These are phyloP conservation scores for Luffa acutangula DNA, from an alignment of 306 rosid species.

Conservation along the genomic window DNA sequence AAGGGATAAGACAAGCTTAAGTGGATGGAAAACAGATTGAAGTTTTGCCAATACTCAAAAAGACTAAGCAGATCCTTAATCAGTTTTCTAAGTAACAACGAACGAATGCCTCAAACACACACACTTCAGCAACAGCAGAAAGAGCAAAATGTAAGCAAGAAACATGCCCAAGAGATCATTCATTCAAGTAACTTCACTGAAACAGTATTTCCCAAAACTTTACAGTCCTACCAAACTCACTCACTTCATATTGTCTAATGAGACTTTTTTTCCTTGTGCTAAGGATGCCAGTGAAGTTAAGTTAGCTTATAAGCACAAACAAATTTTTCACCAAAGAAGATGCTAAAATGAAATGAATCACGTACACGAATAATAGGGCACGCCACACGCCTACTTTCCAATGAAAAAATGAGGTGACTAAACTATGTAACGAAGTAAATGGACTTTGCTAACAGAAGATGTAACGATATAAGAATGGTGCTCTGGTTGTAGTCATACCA, in stretches of 20 bases:
- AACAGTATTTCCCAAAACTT: background rate
- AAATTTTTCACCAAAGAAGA: background rate
- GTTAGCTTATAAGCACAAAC: background rate
- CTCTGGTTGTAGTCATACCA: background rate
- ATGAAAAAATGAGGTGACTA: background rate
- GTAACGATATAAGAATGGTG: background rate
- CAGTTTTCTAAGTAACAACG: background rate
- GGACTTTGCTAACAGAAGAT: background rate
- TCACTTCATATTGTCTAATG: background rate
- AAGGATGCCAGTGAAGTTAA: background rate
- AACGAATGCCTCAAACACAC: background rate
- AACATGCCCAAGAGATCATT: background rate
- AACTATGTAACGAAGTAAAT: background rate
- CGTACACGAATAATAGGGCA: conserved; percentile 1
- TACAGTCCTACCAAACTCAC: background rate
- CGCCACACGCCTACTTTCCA: background rate
- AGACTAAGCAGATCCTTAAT: background rate
- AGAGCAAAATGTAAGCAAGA: background rate
- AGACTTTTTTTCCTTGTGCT: background rate
- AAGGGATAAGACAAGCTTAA: conserved; percentile 2
- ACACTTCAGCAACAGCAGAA: background rate
- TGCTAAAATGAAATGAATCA: background rate
- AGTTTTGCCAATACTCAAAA: background rate
- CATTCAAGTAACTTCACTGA: background rate
- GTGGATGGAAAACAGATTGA: background rate